Conservation (phyloP, 2,329 filamentous ascomycete genomes). For the Lasiodiplodia gonubiensis region DNA sequence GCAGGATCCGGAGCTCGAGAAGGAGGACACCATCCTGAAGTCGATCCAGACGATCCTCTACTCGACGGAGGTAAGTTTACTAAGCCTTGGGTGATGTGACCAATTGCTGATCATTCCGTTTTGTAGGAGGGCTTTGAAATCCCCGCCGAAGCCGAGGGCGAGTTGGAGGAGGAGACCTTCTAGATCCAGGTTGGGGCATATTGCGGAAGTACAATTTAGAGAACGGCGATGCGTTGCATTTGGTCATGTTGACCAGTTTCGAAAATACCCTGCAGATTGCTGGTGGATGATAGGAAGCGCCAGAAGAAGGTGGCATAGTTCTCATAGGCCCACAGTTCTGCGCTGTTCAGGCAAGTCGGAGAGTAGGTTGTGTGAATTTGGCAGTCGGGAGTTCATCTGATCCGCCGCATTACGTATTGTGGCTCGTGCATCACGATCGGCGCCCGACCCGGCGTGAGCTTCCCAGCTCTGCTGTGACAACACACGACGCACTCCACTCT, state of each 20-base stretch:
- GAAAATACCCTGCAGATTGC: conserved; percentile 29
- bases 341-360: conserved; percentile 6
- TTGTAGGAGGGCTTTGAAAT: conserved; percentile 72
- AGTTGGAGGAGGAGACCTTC: conserved; percentile 66
- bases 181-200: conserved; percentile 9
- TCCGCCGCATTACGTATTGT: conserved; percentile 22
- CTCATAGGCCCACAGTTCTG: conserved; percentile 17
- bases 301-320: conserved; percentile 16
- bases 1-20: conserved; percentile 88
- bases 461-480: conserved; percentile 21
- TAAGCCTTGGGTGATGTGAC: background rate
- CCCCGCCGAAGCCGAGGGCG: conserved; percentile 71
- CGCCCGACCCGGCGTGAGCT: conserved; percentile 10
- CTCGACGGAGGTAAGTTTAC: conserved; percentile 75
- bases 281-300: conserved; percentile 8
- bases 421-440: conserved; percentile 17
- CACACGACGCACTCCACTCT: conserved; percentile 26
- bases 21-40: conserved; percentile 92
- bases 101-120: conserved; percentile 1
- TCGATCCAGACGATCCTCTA: conserved; percentile 96
- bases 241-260: conserved; percentile 28
- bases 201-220: conserved; percentile 9
- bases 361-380: conserved; percentile 11
- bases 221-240: conserved; percentile 27
- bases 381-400: conserved; percentile 12